Evolutionary conservation across 2,329 filamentous ascomycete genomes (phyloP).

Genomic region (Plectosphaerella cucumerina): DNA sequence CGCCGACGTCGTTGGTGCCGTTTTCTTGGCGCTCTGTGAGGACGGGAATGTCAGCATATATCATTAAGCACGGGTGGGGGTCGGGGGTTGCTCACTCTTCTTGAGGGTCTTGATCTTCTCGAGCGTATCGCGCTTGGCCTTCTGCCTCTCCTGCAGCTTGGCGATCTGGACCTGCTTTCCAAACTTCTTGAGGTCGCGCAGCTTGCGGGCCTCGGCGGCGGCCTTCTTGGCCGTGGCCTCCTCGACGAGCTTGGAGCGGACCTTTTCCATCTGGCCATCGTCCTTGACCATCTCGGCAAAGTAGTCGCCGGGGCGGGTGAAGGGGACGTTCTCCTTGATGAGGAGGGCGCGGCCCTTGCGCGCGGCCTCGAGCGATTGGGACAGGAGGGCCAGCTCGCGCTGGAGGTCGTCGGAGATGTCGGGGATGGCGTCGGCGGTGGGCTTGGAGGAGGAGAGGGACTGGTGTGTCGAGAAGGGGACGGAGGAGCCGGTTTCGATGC

Average conservation of each 20-base stretch:
- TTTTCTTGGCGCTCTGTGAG: slow-evolving; percentile 77
- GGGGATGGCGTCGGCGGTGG: slow-evolving; percentile 62
- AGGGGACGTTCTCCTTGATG: slow-evolving; percentile 77
- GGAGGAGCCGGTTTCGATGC: slow-evolving; percentile 60
- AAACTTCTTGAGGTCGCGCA: slow-evolving; percentile 97
- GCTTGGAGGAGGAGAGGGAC: slow-evolving; percentile 63
- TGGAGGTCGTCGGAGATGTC: slow-evolving; percentile 89
- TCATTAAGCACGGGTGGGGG: neutral
- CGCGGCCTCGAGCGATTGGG: slow-evolving; percentile 78
- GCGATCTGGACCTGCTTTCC: slow-evolving; percentile 97
- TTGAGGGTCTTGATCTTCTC: slow-evolving; percentile 95
- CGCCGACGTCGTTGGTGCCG: slow-evolving; percentile 53
- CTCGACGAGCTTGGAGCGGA: slow-evolving; percentile 89
- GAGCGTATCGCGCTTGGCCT: slow-evolving; percentile 86
- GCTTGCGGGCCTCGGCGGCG: slow-evolving; percentile 81
- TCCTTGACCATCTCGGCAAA: slow-evolving; percentile 99
- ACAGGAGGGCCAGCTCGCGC: slow-evolving; percentile 90
- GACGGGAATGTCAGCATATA: neutral
- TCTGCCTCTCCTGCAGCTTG: slow-evolving; percentile 89
- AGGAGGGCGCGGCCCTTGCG: slow-evolving; percentile 68
- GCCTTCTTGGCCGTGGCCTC: slow-evolving; percentile 92
- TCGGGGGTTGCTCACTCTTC: slow-evolving; percentile 69
- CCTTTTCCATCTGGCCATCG: slow-evolving; percentile 96
- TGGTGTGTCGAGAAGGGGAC: slow-evolving; percentile 83
- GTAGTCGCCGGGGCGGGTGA: slow-evolving; percentile 88